A percentile compares a stretch with the other conserved stretches of the same genome.
Conservation (phyloP, 1,139 yeast species). For the Arxiozyma slooffiae region DNA sequence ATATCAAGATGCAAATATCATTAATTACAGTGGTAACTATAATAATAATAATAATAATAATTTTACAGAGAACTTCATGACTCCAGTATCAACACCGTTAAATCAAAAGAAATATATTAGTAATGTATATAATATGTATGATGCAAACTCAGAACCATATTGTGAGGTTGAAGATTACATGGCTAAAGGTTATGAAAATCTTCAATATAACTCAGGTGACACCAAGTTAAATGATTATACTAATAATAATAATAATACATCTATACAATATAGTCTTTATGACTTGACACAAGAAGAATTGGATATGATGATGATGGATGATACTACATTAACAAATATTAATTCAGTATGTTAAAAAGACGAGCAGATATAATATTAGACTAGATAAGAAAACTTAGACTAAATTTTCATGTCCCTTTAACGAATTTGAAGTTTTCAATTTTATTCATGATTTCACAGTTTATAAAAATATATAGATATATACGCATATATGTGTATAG, state of each 20-base stretch:
- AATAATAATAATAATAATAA: not conserved
- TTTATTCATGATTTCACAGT: not conserved
- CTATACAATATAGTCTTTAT: constrained; percentile 13
- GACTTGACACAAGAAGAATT: constrained; percentile 17
- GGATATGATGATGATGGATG: constrained; percentile 7
- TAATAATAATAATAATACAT: not conserved
- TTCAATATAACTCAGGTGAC: not conserved
- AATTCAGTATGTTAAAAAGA: not conserved
- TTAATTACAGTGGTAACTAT: not conserved
- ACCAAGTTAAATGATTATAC: not conserved
- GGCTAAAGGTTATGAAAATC: constrained; percentile 16
- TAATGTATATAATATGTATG: constrained; percentile 1
- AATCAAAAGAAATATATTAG: not conserved
- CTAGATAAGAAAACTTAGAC: not conserved
- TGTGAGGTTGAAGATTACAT: constrained; percentile 23
- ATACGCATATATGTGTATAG: not conserved
- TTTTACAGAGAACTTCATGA: not conserved
- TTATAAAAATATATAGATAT: not conserved
- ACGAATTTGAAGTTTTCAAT: not conserved
- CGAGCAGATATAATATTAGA: not conserved
- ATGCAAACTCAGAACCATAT: constrained; percentile 11
- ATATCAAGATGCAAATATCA: not conserved
- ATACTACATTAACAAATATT: constrained; percentile 1
- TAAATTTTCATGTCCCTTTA: not conserved
- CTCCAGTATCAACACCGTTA: constrained; percentile 3